Percentiles rank a stretch among this genome's conserved stretches.
Evolutionary conservation across 2,329 filamentous ascomycete species (phyloP).

Genomic region (Epichloe coenophiala): DNA sequence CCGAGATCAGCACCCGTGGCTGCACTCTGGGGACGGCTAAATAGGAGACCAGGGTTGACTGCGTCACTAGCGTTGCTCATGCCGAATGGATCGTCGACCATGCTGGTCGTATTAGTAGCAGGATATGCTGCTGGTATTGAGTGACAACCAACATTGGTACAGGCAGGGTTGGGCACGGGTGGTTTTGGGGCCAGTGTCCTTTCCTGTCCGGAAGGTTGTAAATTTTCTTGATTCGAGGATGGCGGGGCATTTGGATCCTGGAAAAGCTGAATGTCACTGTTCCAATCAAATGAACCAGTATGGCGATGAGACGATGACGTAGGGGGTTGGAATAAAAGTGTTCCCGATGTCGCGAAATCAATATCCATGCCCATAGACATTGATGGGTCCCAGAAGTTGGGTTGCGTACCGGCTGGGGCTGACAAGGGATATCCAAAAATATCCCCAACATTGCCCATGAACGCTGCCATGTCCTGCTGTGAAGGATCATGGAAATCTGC

Average conservation of each 20-base stretch:
- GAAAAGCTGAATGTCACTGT: slow-evolving; percentile 39
- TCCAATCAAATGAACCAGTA: slow-evolving; percentile 44
- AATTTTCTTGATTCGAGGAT: slow-evolving; percentile 22
- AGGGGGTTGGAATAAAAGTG: slow-evolving; percentile 27
- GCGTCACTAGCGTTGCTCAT: slow-evolving; percentile 30
- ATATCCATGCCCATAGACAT: slow-evolving; percentile 44
- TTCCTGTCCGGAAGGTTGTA: slow-evolving; percentile 26
- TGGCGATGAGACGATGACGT: slow-evolving; percentile 26
- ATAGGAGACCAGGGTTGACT: slow-evolving; percentile 48
- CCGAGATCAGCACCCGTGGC: slow-evolving; percentile 27
- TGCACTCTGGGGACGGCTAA: slow-evolving; percentile 37
- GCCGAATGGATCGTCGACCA: slow-evolving; percentile 39
- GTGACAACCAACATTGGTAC: slow-evolving; percentile 8
- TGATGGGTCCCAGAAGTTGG: slow-evolving; percentile 45
- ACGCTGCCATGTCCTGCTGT: slow-evolving; percentile 34
- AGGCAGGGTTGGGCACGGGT: slow-evolving; percentile 18
- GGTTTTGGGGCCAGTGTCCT: slow-evolving; percentile 38
- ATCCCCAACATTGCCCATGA: slow-evolving; percentile 35
- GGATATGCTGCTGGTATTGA: slow-evolving; percentile 29
- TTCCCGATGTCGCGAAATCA: slow-evolving; percentile 35
- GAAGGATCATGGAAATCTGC: slow-evolving; percentile 35
- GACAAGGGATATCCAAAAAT: slow-evolving; percentile 49
- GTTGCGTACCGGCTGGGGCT: slow-evolving; percentile 36
- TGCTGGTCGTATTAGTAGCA: slow-evolving; percentile 12
- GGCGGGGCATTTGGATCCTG: slow-evolving; percentile 28